These are phyloP conservation scores for Aschersonia sp. DNA, from an alignment of 2,329 filamentous ascomycete genomes.

Conservation along the genomic window DNA sequence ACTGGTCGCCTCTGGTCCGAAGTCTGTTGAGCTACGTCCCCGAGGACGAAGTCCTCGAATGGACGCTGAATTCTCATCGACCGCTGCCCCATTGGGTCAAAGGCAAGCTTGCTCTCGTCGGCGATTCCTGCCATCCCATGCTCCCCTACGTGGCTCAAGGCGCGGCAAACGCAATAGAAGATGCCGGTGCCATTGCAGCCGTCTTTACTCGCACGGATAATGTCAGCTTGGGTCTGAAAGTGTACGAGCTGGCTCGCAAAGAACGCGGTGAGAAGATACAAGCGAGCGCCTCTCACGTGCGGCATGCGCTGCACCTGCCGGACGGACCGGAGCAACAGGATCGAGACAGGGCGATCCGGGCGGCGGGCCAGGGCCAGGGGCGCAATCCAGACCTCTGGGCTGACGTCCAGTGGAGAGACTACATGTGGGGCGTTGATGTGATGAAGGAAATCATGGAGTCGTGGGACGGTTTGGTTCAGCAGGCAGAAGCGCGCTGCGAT, in stretches of 20 bases:
- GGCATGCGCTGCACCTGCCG: slow-evolving; percentile 7
- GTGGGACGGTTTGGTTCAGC: slow-evolving; percentile 6
- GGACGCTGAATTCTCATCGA: slow-evolving; percentile 47
- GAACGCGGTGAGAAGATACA: slow-evolving; percentile 8
- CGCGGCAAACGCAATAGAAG: slow-evolving; percentile 54
- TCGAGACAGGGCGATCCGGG: slow-evolving; percentile 8
- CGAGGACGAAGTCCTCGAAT: slow-evolving; percentile 52
- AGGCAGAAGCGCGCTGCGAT: not conserved
- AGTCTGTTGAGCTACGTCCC: slow-evolving; percentile 46
- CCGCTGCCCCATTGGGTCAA: slow-evolving; percentile 29
- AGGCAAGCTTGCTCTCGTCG: slow-evolving; percentile 37
- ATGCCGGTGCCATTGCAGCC: slow-evolving; percentile 25
- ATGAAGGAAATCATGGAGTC: slow-evolving; percentile 13
- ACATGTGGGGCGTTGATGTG: slow-evolving; percentile 16
- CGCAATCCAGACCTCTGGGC: slow-evolving; percentile 11
- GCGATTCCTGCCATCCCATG: slow-evolving; percentile 54
- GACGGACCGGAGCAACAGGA: slow-evolving; percentile 7
- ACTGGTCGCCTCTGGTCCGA: slow-evolving; percentile 47
- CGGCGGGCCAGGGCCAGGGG: slow-evolving; percentile 4
- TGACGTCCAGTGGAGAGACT: slow-evolving; percentile 12
- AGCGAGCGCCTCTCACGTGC: slow-evolving; percentile 6
- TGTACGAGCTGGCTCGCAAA: slow-evolving; percentile 10
- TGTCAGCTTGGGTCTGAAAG: slow-evolving; percentile 7
- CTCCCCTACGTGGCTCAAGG: slow-evolving; percentile 54
- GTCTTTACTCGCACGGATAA: slow-evolving; percentile 9